Conservation (phyloP, 768 basidiomycete species). For the Psilocybe azurescens region DNA sequence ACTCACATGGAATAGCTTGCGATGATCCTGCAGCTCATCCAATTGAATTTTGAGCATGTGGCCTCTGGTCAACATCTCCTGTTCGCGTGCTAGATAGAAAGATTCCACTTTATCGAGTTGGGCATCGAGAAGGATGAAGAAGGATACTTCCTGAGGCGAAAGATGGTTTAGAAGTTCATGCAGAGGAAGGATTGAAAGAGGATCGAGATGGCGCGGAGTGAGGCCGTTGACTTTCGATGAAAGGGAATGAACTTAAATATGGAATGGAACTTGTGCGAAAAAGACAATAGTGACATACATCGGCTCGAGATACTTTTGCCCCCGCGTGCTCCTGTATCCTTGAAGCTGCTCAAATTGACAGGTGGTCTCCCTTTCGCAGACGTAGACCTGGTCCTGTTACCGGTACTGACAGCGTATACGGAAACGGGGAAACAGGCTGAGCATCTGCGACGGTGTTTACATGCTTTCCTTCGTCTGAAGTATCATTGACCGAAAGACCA, state of each 20-base stretch:
- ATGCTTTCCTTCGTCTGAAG: background rate
- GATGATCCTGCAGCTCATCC: conserved; percentile 73
- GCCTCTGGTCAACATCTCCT: conserved; percentile 57
- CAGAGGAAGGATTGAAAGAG: conserved; percentile 40
- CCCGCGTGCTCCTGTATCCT: background rate
- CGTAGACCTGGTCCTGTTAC: background rate
- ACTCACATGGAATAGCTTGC: conserved; percentile 60
- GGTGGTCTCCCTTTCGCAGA: background rate
- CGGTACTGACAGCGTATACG: background rate
- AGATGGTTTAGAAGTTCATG: conserved; percentile 58
- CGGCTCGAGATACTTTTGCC: conserved; percentile 1
- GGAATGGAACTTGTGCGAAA: background rate
- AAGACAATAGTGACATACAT: conserved; percentile 2
- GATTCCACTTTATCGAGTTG: conserved; percentile 86
- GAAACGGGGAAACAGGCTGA: background rate
- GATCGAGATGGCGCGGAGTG: conserved; percentile 17
- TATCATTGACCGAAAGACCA: background rate
- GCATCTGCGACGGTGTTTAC: background rate
- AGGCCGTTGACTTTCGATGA: background rate
- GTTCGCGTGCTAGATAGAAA: conserved; percentile 80
- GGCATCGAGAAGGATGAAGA: conserved; percentile 77
- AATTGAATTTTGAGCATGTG: conserved; percentile 69
- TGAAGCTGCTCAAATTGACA: background rate
- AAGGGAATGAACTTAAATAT: background rate
- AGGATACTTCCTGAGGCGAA: conserved; percentile 64